Evolutionary conservation across 169 alveolate genomes (phyloP).

Genomic region (Plasmodium cynomolgi): DNA sequence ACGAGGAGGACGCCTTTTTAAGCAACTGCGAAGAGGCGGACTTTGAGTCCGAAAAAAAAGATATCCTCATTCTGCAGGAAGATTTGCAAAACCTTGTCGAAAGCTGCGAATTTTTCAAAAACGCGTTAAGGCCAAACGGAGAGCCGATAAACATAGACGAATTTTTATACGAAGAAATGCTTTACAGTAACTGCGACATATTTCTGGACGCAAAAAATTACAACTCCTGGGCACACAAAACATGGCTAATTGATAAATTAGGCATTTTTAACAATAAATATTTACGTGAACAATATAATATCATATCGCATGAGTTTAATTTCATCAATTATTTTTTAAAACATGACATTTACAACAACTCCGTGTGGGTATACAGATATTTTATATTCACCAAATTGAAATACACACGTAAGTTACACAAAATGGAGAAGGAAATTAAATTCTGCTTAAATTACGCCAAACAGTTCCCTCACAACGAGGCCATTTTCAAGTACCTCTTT

Average conservation of each 20-base stretch:
- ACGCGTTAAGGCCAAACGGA: slow-evolving; percentile 30
- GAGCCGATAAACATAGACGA: slow-evolving; percentile 39
- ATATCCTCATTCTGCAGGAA: slow-evolving; percentile 24
- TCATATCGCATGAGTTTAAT: slow-evolving; percentile 43
- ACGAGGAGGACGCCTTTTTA: slow-evolving; percentile 4
- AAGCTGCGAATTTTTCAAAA: slow-evolving; percentile 41
- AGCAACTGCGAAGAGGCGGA: slow-evolving; percentile 52
- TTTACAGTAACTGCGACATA: slow-evolving; percentile 61
- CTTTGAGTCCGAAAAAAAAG: slow-evolving; percentile 9
- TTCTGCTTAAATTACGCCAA: slow-evolving; percentile 51
- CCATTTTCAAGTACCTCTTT: slow-evolving; percentile 54
- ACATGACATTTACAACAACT: slow-evolving; percentile 67
- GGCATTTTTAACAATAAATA: slow-evolving; percentile 13
- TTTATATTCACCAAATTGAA: slow-evolving; percentile 54
- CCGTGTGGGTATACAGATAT: slow-evolving; percentile 73
- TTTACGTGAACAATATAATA: slow-evolving; percentile 39
- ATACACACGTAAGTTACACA: slow-evolving; percentile 8
- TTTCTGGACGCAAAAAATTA: slow-evolving; percentile 71
- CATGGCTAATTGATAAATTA: slow-evolving; percentile 70
- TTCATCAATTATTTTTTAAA: slow-evolving; percentile 55
- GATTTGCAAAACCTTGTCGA: slow-evolving; percentile 23
- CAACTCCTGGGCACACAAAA: slow-evolving; percentile 75
- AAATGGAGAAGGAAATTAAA: slow-evolving; percentile 39
- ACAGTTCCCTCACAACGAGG: slow-evolving; percentile 59
- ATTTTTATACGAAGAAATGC: slow-evolving; percentile 67